These are phyloP conservation scores for Fusarium humuli DNA, from an alignment of 2,329 filamentous ascomycete genomes.

Conservation along the genomic window DNA sequence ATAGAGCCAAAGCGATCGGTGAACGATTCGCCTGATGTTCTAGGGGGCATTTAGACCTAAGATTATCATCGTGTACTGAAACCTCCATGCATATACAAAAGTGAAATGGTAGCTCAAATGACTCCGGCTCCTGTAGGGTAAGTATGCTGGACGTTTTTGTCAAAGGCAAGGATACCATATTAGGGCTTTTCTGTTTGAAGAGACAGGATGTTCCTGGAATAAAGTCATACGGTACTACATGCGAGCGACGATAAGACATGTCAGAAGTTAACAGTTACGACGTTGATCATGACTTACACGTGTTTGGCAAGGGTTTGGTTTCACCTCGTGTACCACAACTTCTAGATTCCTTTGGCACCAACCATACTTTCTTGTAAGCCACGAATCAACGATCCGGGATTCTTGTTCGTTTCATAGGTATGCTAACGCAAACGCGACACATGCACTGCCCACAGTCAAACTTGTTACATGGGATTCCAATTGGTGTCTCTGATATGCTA, in stretches of 20 bases:
- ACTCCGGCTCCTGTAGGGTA: background rate
- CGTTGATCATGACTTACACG: background rate
- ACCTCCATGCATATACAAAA: background rate
- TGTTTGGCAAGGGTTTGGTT: background rate
- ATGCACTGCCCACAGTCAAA: background rate
- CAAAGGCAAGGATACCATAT: background rate
- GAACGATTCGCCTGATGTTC: background rate
- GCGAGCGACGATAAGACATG: background rate
- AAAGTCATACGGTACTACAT: background rate
- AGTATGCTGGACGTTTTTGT: background rate
- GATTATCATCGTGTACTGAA: background rate
- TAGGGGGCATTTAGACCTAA: too few relatives aligned
- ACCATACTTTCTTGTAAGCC: background rate
- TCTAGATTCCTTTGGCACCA: background rate
- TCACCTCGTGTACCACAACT: background rate
- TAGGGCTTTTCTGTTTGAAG: background rate
- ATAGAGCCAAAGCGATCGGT: background rate
- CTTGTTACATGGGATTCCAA: background rate
- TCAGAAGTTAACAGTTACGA: background rate
- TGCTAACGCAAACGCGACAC: background rate
- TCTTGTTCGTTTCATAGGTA: background rate
- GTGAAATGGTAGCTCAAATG: background rate
- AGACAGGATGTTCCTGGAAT: background rate
- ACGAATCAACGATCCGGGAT: background rate
- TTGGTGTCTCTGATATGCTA: background rate